These are phyloP conservation scores for Botrytis paeoniae DNA, from an alignment of 2,329 filamentous ascomycete species.

Conservation along the genomic window DNA sequence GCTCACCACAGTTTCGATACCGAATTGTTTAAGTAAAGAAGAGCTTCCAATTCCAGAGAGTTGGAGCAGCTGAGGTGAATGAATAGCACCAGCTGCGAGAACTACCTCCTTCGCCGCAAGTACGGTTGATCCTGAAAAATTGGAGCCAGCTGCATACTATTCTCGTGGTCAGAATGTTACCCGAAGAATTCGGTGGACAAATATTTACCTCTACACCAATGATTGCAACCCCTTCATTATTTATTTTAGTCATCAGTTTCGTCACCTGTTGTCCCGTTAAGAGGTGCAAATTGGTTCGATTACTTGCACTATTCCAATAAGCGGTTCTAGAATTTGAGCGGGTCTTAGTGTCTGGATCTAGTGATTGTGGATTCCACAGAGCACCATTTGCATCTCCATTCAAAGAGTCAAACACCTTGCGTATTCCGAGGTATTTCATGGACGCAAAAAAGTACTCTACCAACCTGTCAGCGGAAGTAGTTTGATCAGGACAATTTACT, in stretches of 20 bases:
- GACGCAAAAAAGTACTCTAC: slow-evolving; percentile 15
- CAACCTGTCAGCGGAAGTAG: background rate
- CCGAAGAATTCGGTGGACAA: background rate
- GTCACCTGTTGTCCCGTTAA: slow-evolving; percentile 14
- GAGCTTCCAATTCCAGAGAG: slow-evolving; percentile 49
- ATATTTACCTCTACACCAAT: slow-evolving; percentile 14
- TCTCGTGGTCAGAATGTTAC: background rate
- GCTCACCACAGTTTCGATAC: slow-evolving; percentile 44
- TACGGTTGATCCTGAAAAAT: slow-evolving; percentile 35
- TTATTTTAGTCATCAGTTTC: slow-evolving; percentile 8
- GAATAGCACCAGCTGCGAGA: slow-evolving; percentile 49
- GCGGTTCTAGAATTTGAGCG: slow-evolving; percentile 15
- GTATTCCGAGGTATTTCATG: slow-evolving; percentile 14
- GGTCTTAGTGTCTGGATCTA: slow-evolving; percentile 14
- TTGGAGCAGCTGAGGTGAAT: slow-evolving; percentile 51
- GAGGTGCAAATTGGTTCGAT: slow-evolving; percentile 16
- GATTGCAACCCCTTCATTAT: background rate
- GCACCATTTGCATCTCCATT: slow-evolving; percentile 16
- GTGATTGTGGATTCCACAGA: slow-evolving; percentile 15
- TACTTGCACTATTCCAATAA: slow-evolving; percentile 15
- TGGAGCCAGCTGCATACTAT: slow-evolving; percentile 12
- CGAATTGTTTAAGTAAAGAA: slow-evolving; percentile 43
- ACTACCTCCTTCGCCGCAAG: slow-evolving; percentile 44
- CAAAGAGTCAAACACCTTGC: slow-evolving; percentile 10
- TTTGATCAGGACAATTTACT: background rate